Evolutionary conservation across 768 basidiomycete genomes (phyloP).

Genomic region (Lentinula sp.): DNA sequence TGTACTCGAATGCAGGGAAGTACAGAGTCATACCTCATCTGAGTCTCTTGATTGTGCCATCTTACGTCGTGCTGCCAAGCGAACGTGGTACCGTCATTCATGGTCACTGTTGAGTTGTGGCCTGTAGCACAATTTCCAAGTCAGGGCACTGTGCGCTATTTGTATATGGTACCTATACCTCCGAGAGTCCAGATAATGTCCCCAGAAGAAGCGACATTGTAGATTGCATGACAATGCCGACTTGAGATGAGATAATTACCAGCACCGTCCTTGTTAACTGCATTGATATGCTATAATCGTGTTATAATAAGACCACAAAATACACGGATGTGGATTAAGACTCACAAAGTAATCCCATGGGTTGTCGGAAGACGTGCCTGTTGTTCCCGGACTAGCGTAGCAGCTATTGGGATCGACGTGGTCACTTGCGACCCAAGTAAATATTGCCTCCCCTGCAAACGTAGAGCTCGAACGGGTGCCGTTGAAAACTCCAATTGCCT

Average conservation of each 20-base stretch:
- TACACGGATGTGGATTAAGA: background rate
- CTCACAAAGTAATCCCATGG: conserved; percentile 4
- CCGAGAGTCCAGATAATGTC: conserved; percentile 16
- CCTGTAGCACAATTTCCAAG: background rate
- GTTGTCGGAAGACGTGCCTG: background rate
- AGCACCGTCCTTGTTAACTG: conserved; percentile 8
- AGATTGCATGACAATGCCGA: conserved; percentile 12
- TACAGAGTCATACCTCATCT: background rate
- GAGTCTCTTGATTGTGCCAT: conserved; percentile 9
- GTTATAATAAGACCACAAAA: background rate
- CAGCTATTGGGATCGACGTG: background rate
- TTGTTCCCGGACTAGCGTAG: background rate
- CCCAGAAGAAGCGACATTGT: conserved; percentile 11
- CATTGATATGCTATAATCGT: conserved; percentile 1
- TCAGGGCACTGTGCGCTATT: background rate
- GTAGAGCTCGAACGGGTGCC: background rate
- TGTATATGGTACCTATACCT: conserved; percentile 2
- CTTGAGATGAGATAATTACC: conserved; percentile 14
- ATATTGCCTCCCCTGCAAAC: background rate
- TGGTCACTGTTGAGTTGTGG: conserved; percentile 10
- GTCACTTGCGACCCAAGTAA: conserved; percentile 5
- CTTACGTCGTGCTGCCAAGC: conserved; percentile 14
- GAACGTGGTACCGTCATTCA: conserved; percentile 8
- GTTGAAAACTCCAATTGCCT: background rate
- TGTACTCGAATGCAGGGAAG: background rate